A percentile compares a stretch with the other conserved stretches of the same genome.
Conservation (phyloP, 305 asterid genomes). For the Fraxinus sp. region DNA sequence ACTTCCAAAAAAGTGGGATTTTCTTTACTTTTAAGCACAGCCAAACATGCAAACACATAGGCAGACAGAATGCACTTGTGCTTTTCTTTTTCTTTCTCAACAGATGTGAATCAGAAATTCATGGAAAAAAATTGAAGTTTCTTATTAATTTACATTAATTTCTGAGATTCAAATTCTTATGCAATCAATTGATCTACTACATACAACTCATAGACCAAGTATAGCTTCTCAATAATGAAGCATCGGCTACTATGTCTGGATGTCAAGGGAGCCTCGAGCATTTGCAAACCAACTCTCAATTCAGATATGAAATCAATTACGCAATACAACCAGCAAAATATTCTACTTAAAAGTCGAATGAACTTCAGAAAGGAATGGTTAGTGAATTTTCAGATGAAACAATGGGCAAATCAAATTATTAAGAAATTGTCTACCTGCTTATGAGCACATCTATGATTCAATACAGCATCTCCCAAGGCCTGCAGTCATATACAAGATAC, state of each 20-base stretch:
- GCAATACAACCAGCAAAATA: not conserved
- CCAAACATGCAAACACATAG: not conserved
- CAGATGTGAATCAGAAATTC: not conserved
- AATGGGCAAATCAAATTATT: not conserved
- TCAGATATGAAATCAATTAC: not conserved
- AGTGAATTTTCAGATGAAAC: conserved; percentile 3
- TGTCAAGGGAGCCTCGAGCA: not conserved
- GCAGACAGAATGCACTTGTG: not conserved
- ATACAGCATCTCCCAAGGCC: conserved; percentile 51
- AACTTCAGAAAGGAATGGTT: not conserved
- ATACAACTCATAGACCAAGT: not conserved
- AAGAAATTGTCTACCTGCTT: conserved; percentile 33
- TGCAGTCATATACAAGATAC: conserved; percentile 16
- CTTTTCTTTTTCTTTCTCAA: not conserved
- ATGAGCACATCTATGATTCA: conserved; percentile 52
- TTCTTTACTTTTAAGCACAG: not conserved
- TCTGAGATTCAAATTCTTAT: not conserved
- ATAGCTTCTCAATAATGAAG: not conserved
- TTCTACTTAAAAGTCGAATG: not conserved
- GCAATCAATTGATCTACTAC: not conserved
- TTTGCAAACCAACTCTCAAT: not conserved
- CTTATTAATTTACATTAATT: not conserved
- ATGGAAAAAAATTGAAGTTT: not conserved
- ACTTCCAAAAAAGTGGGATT: not conserved
- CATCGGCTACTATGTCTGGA: not conserved